Base-by-base conservation (phyloP, 2,329 filamentous ascomycete genomes). In the Hypoxylon sp. region DNA sequence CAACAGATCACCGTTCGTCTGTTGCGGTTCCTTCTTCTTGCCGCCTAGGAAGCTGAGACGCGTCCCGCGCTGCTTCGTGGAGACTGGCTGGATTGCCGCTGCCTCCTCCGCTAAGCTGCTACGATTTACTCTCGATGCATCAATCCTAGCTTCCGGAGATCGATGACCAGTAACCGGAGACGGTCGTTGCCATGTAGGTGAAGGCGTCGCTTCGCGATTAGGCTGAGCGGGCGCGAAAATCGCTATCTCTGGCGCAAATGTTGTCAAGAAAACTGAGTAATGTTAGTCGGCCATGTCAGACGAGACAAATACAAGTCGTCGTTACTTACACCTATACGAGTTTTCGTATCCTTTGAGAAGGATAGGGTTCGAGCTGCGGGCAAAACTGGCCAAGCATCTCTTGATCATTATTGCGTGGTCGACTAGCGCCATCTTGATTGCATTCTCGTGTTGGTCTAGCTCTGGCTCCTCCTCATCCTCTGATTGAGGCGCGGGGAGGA, bases 391-490 rank as follows among this genome's bases (percentile, higher is more conserved):
- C 62, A 98, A 75, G 68, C 91, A 94, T 63, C 91, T 87, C 77
- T 94, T 92, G 67, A 98, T 87, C 73, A 91, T 88, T 58, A 96
- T 83, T 2, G 92, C 91, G 73, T 98, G 93, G 69, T 98, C 95
- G 37, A 96, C 83, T 24, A 98, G 81, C 0, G 92, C 90, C 72
- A 93, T 90, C 69, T 89, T 89, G 64, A 98, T 86, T 1, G 92
- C 91, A 45, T 85, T 91, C 64, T 96, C 88, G 67, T 92, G 82
- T 0, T 83, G 79, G 18, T 79, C 76, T 3, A 86, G 72, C 60
- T 85, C 78, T 18, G 80, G 73, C 41, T 82, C 78, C 2, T 76
- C 72, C 21, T 80, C 79, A 33, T 81, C 77, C 3, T 78, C 77
- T 17, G 77, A 74, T 27, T 80, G 66, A 41, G 75, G 72, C 26